These are phyloP conservation scores for Hirschfeldia incana DNA, from an alignment of 345 rosid genomes.

Conservation along the genomic window DNA sequence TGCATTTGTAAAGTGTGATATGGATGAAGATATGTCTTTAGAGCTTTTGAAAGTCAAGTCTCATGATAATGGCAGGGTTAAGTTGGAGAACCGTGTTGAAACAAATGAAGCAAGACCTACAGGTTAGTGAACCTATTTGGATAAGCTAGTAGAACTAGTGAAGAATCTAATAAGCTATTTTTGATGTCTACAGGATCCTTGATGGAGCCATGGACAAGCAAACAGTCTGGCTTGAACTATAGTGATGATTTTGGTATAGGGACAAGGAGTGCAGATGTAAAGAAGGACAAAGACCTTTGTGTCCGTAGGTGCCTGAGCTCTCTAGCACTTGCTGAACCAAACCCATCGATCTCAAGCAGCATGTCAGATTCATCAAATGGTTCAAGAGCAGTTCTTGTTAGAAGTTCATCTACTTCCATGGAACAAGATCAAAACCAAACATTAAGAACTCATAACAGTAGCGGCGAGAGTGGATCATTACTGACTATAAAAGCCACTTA, in stretches of 20 bases:
- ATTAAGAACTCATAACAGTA: conserved; percentile 34
- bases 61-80: conserved; percentile 37
- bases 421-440: conserved; percentile 42
- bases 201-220: conserved; percentile 42
- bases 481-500: not conserved
- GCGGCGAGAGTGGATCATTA: conserved; percentile 22
- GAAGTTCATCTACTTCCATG: conserved; percentile 34
- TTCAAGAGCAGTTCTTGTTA: not conserved
- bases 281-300: conserved; percentile 36
- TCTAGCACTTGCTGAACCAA: conserved; percentile 38
- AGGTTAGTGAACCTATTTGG: conserved; percentile 4
- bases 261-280: conserved; percentile 31
- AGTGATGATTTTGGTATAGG: conserved; percentile 27
- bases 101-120: conserved; percentile 25
- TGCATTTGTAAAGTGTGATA: conserved; percentile 6
- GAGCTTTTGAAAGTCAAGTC: conserved; percentile 13
- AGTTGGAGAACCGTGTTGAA: conserved; percentile 54
- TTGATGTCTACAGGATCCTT: conserved; percentile 33
- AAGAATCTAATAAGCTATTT: conserved; percentile 1
- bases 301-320: conserved; percentile 44
- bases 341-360: not conserved
- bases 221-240: conserved; percentile 33
- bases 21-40: conserved; percentile 7
- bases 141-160: not conserved
- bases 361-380: not conserved